These are phyloP conservation scores for Pyrus betulifolia DNA, from an alignment of 306 rosid species.

Conservation along the genomic window DNA sequence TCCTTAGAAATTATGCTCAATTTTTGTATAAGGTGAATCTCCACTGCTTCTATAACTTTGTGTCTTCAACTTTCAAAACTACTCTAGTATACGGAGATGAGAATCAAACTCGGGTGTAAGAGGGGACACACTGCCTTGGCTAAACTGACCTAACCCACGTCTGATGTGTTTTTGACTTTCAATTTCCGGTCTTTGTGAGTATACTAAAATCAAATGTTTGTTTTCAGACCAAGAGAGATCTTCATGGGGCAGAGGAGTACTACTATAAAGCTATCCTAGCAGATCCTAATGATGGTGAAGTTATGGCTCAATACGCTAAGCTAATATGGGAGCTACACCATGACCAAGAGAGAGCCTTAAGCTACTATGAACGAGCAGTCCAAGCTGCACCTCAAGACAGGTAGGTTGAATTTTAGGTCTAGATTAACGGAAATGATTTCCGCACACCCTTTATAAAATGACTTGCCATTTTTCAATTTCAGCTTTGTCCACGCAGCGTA, in stretches of 20 bases:
- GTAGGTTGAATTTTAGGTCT: conserved; percentile 18
- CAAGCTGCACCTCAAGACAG: conserved; percentile 80
- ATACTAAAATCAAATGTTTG: not conserved
- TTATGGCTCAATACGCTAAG: conserved; percentile 67
- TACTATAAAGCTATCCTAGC: conserved; percentile 76
- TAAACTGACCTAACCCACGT: not conserved
- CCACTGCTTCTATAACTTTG: not conserved
- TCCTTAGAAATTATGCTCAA: conserved; percentile 77
- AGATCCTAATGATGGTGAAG: conserved; percentile 68
- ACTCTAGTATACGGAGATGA: not conserved
- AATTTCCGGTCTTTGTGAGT: not conserved
- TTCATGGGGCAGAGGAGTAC: conserved; percentile 46
- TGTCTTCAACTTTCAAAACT: not conserved
- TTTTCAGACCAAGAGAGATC: conserved; percentile 57
- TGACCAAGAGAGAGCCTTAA: conserved; percentile 56
- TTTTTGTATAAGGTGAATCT: conserved; percentile 53
- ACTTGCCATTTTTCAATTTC: conserved; percentile 20
- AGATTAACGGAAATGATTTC: not conserved
- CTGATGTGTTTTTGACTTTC: not conserved
- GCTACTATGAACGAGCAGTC: conserved; percentile 63
- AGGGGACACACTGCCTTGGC: not conserved
- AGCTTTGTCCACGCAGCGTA: conserved; percentile 86
- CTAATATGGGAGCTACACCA: conserved; percentile 70
- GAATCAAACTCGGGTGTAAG: not conserved
- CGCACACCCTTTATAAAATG: not conserved